Conservation (phyloP, 768 basidiomycete species). For the Boletus tylopilopsis region DNA sequence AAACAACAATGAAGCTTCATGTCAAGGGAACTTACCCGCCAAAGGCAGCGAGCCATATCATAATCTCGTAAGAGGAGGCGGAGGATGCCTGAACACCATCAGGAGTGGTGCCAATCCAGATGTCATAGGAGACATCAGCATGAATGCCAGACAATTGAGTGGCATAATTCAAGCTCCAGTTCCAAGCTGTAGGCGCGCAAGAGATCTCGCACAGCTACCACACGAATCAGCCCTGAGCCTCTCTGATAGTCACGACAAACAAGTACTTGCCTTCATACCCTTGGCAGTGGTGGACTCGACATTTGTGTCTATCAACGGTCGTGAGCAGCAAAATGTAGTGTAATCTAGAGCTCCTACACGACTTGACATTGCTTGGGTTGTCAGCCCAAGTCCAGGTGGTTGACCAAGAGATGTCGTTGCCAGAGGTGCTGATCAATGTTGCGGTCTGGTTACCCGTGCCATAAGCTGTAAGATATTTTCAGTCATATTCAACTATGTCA, state of each 20-base stretch:
- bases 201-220: constrained; percentile 38
- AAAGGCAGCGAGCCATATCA: constrained; percentile 58
- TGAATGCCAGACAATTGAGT: constrained; percentile 42
- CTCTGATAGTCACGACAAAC: background rate
- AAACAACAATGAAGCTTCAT: background rate
- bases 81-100: constrained; percentile 44
- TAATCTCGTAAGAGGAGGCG: constrained; percentile 52
- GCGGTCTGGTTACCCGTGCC: constrained; percentile 50
- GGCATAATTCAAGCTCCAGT: constrained; percentile 48
- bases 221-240: background rate
- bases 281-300: constrained; percentile 42
- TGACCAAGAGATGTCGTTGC: constrained; percentile 46
- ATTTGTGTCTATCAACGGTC: constrained; percentile 42
- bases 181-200: constrained; percentile 48
- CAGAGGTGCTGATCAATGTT: constrained; percentile 39
- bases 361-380: constrained; percentile 50
- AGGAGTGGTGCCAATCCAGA: constrained; percentile 46
- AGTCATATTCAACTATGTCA: background rate
- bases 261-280: constrained; percentile 41
- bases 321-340: background rate
- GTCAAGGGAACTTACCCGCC: constrained; percentile 39
- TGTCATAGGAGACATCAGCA: constrained; percentile 57
- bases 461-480: constrained; percentile 22
- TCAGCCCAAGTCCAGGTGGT: constrained; percentile 53
- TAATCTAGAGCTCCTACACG: constrained; percentile 35